Base-by-base conservation (phyloP, 371 early-diverging fungal species). In the Lichtheimia hyalospora region DNA sequence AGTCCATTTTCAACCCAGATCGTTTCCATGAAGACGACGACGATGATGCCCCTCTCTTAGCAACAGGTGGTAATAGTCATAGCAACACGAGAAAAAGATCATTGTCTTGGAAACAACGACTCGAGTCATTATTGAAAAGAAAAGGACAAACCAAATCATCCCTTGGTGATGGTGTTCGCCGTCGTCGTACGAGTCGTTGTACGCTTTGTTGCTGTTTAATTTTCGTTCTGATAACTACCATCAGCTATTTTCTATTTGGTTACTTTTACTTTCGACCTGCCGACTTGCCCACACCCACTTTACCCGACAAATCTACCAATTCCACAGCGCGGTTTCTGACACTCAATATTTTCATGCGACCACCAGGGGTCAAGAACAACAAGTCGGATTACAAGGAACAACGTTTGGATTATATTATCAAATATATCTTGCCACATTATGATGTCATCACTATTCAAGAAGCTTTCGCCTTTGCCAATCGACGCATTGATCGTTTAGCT, bases 401-500 rank as follows among this genome's bases (percentile, higher is more conserved):
- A 15, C 82, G 94, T 7, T 69, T 94, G 43, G 77, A 79, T 48
- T 83, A 83, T 49, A 86, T 94, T 59, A 81, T 85, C 20, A 62
- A 80, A 7, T 63, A 81, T 43, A 70, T 87, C 15, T 69, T 95
- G 40, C 81, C 82, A 8, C 50, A 72, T 10, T 94, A 89, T 69
- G 94, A 94, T 63, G 75, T 95, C 10, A 83, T 95, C 15, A 77
- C 85, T 13, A 67, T 95, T 52, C 93, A 95, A 70, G 96, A 95
- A 67, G 83, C 90, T 54, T 95, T 91, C 76, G 85, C 87, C 14
- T 92, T 83, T 67, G 90, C 88, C 2, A 75, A 77, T 27, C 66
- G 81, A 25, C 74, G 95, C 1, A 74, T 79, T 14, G 72, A 75
- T 39, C 58, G 68, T 16, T 65, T 94, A 13, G 49, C 89, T 14